These are phyloP conservation scores for Yarrowia osloensis DNA, from an alignment of 805 yeast species.

Conservation along the genomic window DNA sequence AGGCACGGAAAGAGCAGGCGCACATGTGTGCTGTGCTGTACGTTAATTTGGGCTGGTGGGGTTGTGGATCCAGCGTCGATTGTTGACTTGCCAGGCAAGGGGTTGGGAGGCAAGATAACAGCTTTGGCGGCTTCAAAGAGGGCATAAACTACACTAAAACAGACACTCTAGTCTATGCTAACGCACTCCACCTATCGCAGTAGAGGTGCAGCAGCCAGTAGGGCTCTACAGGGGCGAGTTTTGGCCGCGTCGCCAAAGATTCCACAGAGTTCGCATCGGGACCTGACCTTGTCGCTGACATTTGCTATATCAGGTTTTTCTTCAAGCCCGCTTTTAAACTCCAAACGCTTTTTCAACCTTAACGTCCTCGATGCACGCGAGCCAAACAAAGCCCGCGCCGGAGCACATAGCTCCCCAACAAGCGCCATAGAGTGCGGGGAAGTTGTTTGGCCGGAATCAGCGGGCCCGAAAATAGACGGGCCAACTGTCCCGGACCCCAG, in stretches of 20 bases:
- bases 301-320: not conserved
- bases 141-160: not conserved
- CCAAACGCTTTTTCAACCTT: constrained; percentile 11
- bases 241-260: too few species aligned
- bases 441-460: not conserved
- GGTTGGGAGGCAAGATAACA: not conserved
- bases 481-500: not conserved
- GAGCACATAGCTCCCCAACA: constrained; percentile 8
- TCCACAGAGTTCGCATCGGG: not conserved
- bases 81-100: not conserved
- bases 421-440: constrained; percentile 5
- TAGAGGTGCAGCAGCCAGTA: not conserved
- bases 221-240: too few species aligned
- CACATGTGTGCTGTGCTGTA: not conserved
- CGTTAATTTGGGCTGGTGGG: constrained; percentile 21
- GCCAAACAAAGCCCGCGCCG: not conserved
- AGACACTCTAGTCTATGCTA: not conserved
- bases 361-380: constrained; percentile 28
- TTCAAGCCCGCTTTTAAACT: not conserved
- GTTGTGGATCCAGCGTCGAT: constrained; percentile 9
- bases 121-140: not conserved
- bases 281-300: not conserved
- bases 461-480: not conserved
- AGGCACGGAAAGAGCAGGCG: constrained; percentile 16
- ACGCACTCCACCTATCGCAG: not conserved